These are phyloP conservation scores for Tricholoma terreum DNA, from an alignment of 768 basidiomycete species.

Conservation along the genomic window DNA sequence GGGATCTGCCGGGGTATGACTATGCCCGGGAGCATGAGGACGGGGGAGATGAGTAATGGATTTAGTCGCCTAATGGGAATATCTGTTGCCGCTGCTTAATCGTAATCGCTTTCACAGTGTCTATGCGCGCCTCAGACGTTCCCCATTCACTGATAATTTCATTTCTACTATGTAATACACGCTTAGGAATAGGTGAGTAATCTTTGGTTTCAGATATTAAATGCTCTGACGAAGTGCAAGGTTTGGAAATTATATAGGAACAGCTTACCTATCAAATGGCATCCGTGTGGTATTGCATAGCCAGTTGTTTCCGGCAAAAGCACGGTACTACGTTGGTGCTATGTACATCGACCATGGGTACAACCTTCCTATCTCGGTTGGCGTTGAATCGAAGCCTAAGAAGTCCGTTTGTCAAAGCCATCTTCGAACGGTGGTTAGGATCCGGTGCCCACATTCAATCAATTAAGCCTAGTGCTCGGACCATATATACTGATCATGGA, in stretches of 20 bases:
- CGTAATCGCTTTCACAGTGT: constrained; percentile 2
- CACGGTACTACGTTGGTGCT: neutral
- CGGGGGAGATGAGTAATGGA: neutral
- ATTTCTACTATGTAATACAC: neutral
- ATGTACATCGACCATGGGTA: neutral
- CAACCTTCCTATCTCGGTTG: too few species aligned
- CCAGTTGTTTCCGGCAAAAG: neutral
- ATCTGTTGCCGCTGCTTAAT: constrained; percentile 7
- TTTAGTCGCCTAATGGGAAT: constrained; percentile 9
- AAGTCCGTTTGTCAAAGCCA: too few species aligned
- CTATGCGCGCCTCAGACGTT: neutral
- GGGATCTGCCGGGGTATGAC: neutral
- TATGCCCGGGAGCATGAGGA: neutral
- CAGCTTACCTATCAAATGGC: neutral
- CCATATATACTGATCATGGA: neutral
- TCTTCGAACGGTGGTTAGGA: too few species aligned
- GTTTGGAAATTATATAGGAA: neutral
- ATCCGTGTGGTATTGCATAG: neutral
- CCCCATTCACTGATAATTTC: neutral
- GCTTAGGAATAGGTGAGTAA: neutral
- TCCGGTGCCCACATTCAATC: too few species aligned
- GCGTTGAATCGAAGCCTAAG: too few species aligned
- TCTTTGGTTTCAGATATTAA: neutral
- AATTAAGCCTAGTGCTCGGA: too few species aligned
- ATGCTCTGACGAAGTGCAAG: neutral